A percentile compares a stretch with the other conserved stretches of the same genome.
Conservation (phyloP, 768 basidiomycete genomes). For the Dioszegia aurantiaca region DNA sequence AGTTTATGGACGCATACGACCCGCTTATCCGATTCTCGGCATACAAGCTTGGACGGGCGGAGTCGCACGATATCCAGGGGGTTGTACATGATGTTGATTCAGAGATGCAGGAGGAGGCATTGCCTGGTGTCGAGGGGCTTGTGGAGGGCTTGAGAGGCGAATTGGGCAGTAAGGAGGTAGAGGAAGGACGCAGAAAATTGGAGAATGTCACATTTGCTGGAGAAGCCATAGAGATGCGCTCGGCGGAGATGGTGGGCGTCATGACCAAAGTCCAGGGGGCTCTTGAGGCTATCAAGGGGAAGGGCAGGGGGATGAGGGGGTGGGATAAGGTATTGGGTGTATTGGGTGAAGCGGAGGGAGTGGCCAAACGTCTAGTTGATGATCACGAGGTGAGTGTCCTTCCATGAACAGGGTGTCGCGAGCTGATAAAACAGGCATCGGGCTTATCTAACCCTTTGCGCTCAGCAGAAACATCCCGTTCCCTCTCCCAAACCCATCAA, state of each 20-base stretch:
- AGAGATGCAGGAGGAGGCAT: conserved; percentile 56
- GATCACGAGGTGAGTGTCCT: conserved; percentile 67
- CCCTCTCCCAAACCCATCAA: conserved; percentile 67
- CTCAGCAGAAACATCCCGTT: conserved; percentile 36
- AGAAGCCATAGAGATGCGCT: conserved; percentile 76
- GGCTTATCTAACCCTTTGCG: conserved; percentile 34
- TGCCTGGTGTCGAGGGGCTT: conserved; percentile 64
- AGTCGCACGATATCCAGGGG: conserved; percentile 61
- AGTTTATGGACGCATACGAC: conserved; percentile 80
- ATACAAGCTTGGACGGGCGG: conserved; percentile 74
- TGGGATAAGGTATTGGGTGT: conserved; percentile 82
- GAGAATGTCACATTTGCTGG: conserved; percentile 72
- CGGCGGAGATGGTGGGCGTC: conserved; percentile 85
- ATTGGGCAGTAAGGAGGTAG: conserved; percentile 58
- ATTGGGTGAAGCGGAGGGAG: conserved; percentile 83
- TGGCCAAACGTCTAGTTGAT: conserved; percentile 74
- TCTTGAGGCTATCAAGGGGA: conserved; percentile 60
- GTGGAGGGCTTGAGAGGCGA: conserved; percentile 58
- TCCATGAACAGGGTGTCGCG: conserved; percentile 23
- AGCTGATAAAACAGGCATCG: conserved; percentile 53
- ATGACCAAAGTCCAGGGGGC: conserved; percentile 78
- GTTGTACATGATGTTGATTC: conserved; percentile 47
- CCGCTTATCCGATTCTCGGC: conserved; percentile 91
- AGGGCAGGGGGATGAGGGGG: conserved; percentile 62
- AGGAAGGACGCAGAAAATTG: conserved; percentile 61